These are phyloP conservation scores for Calonectria leucothoes DNA, from an alignment of 2,329 filamentous ascomycete species.

Conservation along the genomic window DNA sequence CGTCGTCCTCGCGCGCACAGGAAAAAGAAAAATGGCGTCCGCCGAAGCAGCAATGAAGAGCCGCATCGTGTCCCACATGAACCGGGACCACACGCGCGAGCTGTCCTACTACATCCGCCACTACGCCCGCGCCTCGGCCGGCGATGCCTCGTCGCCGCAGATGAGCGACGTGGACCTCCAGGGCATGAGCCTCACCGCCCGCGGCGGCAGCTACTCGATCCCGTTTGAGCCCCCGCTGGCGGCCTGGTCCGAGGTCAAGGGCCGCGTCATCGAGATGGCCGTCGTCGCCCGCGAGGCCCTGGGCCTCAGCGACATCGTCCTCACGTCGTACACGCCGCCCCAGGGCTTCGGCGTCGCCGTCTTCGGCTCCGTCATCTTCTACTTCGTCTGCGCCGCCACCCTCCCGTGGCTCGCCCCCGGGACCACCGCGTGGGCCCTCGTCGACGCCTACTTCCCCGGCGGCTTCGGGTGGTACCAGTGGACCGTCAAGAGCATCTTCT, in stretches of 20 bases:
- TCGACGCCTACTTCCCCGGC: constrained; percentile 65
- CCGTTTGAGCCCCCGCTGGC: constrained; percentile 77
- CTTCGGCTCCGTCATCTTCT: constrained; percentile 66
- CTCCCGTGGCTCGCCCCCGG: constrained; percentile 64
- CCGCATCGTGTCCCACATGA: constrained; percentile 82
- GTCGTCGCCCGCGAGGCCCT: constrained; percentile 67
- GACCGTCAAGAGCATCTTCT: constrained; percentile 69
- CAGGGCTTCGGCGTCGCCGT: constrained; percentile 60
- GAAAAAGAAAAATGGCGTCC: constrained; percentile 35
- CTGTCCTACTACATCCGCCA: constrained; percentile 83
- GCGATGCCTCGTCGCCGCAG: constrained; percentile 66
- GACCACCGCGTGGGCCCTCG: constrained; percentile 58
- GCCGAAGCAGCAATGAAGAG: constrained; percentile 45
- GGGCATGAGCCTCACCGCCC: constrained; percentile 70
- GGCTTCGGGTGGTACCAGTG: constrained; percentile 69
- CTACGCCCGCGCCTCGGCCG: constrained; percentile 69
- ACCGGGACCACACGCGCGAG: constrained; percentile 81
- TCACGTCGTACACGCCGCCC: constrained; percentile 56
- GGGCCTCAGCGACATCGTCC: constrained; percentile 62
- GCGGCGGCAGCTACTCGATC: constrained; percentile 63
- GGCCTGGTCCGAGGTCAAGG: constrained; percentile 75
- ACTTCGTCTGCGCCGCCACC: constrained; percentile 62
- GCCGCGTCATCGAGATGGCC: constrained; percentile 78
- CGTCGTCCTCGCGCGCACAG: neutral
- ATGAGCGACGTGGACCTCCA: constrained; percentile 75